phyloP scores from a whole-genome alignment of 305 asterid species.

The Fraxinus sp. region DNA sequence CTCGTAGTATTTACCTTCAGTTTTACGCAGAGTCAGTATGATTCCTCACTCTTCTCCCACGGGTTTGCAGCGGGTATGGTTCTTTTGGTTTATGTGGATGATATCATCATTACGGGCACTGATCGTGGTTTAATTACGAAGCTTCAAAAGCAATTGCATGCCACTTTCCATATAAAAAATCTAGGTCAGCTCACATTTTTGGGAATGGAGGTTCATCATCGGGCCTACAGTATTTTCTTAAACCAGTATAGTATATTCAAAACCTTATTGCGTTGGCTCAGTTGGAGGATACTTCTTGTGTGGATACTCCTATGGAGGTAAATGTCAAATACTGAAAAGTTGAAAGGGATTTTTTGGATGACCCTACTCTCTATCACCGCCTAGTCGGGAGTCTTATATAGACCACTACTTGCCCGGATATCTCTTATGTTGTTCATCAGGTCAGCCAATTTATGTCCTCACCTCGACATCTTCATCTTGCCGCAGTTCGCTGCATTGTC shows the following conservation, averaged over 20 bases:
- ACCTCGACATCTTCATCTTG: background rate
- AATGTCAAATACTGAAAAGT: background rate
- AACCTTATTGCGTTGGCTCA: background rate
- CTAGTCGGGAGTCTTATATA: background rate
- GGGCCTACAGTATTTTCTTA: background rate
- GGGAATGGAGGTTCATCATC: background rate
- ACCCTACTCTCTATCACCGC: background rate
- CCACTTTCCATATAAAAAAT: background rate
- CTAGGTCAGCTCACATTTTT: background rate
- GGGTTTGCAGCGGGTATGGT: background rate
- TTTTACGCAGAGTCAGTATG: background rate
- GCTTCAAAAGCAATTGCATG: background rate
- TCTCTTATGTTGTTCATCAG: background rate
- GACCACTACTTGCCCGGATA: background rate
- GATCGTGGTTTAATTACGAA: background rate
- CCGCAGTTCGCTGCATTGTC: background rate
- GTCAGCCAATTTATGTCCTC: background rate
- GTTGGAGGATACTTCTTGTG: background rate
- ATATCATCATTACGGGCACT: background rate
- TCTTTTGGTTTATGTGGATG: background rate
- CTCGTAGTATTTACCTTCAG: background rate
- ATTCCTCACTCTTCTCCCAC: background rate
- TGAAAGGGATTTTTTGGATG: background rate
- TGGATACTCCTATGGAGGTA: background rate
- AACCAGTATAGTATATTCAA: background rate